phyloP scores from a whole-genome alignment of 495 filamentous ascomycete genomes.

The Aspergillus bridgeri region DNA sequence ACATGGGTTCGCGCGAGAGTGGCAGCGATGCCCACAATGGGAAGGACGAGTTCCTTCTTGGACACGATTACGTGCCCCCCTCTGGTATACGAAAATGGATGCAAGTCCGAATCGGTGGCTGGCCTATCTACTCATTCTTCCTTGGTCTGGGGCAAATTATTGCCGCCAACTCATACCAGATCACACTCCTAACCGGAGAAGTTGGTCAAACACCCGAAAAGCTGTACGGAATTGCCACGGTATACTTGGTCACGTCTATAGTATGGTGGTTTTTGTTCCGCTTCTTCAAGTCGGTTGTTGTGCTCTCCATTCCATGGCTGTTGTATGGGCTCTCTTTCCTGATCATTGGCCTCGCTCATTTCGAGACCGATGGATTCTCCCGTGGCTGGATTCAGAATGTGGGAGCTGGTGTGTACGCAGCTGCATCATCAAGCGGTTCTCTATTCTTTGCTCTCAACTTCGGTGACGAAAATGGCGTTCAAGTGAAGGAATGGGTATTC shows the following conservation, averaged over 20 bases:
- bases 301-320: conserved; percentile 58
- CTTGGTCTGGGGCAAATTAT: conserved; percentile 66
- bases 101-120: conserved; percentile 52
- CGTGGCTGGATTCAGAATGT: conserved; percentile 52
- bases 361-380: conserved; percentile 36
- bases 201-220: conserved; percentile 58
- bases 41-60: conserved; percentile 58
- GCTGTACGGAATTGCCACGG: conserved; percentile 63
- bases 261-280: conserved; percentile 68
- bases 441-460: conserved; percentile 53
- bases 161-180: conserved; percentile 69
- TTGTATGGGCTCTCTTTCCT: conserved; percentile 66
- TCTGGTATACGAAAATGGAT: conserved; percentile 57
- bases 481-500: conserved; percentile 51
- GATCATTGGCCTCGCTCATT: conserved; percentile 63
- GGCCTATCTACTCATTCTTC: conserved; percentile 71
- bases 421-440: conserved; percentile 47
- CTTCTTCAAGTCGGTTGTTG: conserved; percentile 56
- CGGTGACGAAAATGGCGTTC: conserved; percentile 48
- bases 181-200: conserved; percentile 65
- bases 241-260: conserved; percentile 59
- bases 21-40: conserved; percentile 26
- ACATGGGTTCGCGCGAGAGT: conserved; percentile 35
- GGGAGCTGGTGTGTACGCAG: conserved; percentile 44
- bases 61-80: conserved; percentile 62